Evolutionary conservation across 345 rosid species (phyloP).

Genomic region (Arabidopsis suecica): DNA sequence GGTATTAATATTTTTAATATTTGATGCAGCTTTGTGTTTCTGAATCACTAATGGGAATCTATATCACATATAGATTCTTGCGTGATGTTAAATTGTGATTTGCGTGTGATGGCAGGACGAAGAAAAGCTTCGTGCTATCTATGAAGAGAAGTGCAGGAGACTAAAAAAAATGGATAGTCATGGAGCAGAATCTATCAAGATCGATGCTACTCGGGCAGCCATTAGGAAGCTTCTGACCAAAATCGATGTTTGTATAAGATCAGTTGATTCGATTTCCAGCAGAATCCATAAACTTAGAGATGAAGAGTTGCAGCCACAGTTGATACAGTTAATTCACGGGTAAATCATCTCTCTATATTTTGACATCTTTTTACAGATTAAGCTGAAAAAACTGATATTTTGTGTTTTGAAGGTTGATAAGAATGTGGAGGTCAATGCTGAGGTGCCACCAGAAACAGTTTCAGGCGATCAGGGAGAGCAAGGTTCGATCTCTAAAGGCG

Average conservation of each 20-base stretch:
- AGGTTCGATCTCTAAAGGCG: constrained; percentile 62
- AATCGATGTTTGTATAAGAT: constrained; percentile 69
- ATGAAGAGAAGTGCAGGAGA: constrained; percentile 76
- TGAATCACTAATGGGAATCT: background rate
- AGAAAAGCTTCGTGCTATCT: constrained; percentile 75
- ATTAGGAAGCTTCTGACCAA: constrained; percentile 74
- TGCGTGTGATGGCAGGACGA: constrained; percentile 68
- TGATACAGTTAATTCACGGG: constrained; percentile 80
- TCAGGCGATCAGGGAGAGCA: constrained; percentile 84
- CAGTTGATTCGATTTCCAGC: constrained; percentile 74
- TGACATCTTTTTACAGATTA: background rate
- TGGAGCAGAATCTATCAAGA: constrained; percentile 85
- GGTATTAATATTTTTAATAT: constrained; percentile 48
- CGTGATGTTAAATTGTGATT: constrained; percentile 40
- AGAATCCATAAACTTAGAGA: constrained; percentile 89
- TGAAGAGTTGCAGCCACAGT: constrained; percentile 84
- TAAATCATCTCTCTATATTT: constrained; percentile 36
- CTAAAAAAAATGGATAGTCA: constrained; percentile 62
- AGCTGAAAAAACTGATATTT: background rate
- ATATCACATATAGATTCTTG: constrained; percentile 25
- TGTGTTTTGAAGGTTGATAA: constrained; percentile 63
- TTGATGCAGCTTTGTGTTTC: constrained; percentile 3
- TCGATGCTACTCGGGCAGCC: constrained; percentile 70
- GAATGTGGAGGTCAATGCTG: constrained; percentile 96
- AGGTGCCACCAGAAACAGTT: constrained; percentile 96